Base-by-base conservation (phyloP, 2,329 filamentous ascomycete genomes). In the Nothophoma quercina region DNA sequence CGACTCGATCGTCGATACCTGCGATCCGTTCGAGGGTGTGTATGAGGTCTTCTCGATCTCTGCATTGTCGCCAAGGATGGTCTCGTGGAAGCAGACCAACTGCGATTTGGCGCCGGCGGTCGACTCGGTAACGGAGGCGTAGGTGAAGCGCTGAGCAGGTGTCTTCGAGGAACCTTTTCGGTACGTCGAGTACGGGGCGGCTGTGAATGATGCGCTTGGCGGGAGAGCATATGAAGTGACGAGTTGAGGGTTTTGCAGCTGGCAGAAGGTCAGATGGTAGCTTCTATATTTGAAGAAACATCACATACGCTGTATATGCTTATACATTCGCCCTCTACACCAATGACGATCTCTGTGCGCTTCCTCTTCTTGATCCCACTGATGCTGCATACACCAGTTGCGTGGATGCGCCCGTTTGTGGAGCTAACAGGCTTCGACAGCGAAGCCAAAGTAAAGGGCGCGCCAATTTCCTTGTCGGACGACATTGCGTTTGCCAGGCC, bases 191-290 rank as follows among this genome's bases (percentile, higher is more conserved):
- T 79, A 84, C 44, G 85, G 85, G 26, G 81, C 76, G 44, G 82
- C 82, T 46, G 79, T 78, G 66, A 87, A 83, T 13, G 77, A 78
- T 19, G 83, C 81, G 63, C 85, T 80, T 22, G 85, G 85, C 28
- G 85, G 83, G 13, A 87, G 75, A 43, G 84, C 83, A 68, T 87
- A 86, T 13, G 85, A 86, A 26, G 83, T 81, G 15, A 85, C 76
- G 7, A 85, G 77, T 61, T 81, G 83, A 7, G 85, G 83, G 43
- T 81, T 84, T 78, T 85, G 83, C 18, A 86, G 74, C 85, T 87
- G 51, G 9, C 23, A 21, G 22, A 69, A 64, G 54, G 19, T 32
- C 29, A 35, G 43, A 21, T 13, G 16, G 22, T 15, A 9, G 28
- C 30, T 16, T 21, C 19, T 12, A 15, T 7, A n/a, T 2, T 13